phyloP scores from a whole-genome alignment of 768 basidiomycete species.

The Tylopilus balloui region DNA sequence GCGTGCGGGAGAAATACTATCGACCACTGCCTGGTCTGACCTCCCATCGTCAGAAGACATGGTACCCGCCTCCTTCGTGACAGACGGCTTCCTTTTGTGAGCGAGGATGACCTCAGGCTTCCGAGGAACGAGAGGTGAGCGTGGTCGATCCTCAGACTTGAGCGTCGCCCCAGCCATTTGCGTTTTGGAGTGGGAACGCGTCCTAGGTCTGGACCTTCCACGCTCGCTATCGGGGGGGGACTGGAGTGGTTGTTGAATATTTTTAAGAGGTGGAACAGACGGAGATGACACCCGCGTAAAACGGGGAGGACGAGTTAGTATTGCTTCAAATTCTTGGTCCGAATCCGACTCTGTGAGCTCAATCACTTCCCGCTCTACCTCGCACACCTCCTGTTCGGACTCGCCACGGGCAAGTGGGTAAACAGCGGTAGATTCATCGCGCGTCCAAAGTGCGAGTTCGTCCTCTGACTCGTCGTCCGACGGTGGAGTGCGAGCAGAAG shows the following conservation, averaged over 20 bases:
- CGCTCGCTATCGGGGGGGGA: constrained; percentile 15
- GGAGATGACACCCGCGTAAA: constrained; percentile 6
- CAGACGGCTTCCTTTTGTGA: constrained; percentile 5
- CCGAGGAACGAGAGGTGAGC: neutral
- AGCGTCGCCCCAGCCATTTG: neutral
- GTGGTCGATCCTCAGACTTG: constrained; percentile 4
- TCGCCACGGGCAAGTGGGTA: constrained; percentile 24
- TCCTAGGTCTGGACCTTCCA: constrained; percentile 12
- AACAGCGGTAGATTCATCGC: constrained; percentile 40
- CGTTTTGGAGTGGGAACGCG: constrained; percentile 2
- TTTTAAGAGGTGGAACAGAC: neutral
- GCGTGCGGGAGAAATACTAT: neutral
- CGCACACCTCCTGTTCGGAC: constrained; percentile 12
- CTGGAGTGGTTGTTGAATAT: constrained; percentile 9
- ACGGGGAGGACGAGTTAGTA: constrained; percentile 25
- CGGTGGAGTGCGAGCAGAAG: constrained; percentile 1
- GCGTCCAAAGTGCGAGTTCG: constrained; percentile 41
- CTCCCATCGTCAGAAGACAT: neutral
- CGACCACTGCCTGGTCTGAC: constrained; percentile 1
- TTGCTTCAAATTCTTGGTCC: constrained; percentile 27
- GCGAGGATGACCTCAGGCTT: constrained; percentile 11
- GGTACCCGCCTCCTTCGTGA: neutral
- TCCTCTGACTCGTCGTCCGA: constrained; percentile 42
- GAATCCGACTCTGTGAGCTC: constrained; percentile 28
- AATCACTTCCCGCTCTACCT: constrained; percentile 21